A percentile compares a stretch with the other conserved stretches of the same genome.
These are phyloP conservation scores for Pyrenopolyporus hunteri DNA, from an alignment of 495 filamentous ascomycete species.

Conservation along the genomic window DNA sequence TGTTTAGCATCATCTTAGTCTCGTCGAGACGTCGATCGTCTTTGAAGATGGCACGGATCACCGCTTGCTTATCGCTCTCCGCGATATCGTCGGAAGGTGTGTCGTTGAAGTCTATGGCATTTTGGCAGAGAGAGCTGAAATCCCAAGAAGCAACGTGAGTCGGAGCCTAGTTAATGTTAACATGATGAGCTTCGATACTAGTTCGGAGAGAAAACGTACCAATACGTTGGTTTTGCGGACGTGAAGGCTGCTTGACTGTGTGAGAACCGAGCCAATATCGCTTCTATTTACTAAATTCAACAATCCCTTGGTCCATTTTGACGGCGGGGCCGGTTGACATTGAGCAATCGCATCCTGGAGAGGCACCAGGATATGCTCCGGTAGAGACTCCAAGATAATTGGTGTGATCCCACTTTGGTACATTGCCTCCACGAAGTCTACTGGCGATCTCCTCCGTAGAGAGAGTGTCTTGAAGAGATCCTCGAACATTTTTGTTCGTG, in stretches of 20 bases:
- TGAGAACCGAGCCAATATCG: constrained; percentile 74
- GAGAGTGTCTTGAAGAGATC: constrained; percentile 57
- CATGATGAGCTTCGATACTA: neutral
- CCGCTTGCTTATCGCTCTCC: constrained; percentile 78
- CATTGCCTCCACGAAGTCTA: constrained; percentile 66
- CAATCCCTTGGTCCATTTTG: constrained; percentile 71
- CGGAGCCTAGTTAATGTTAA: constrained; percentile 48
- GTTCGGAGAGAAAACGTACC: constrained; percentile 24
- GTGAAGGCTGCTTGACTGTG: constrained; percentile 46
- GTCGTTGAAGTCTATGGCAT: constrained; percentile 48
- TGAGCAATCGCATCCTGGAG: constrained; percentile 82
- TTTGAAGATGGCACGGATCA: constrained; percentile 84
- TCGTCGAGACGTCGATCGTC: constrained; percentile 89
- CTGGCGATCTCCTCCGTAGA: constrained; percentile 42
- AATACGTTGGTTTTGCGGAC: constrained; percentile 45
- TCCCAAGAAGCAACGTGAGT: constrained; percentile 74
- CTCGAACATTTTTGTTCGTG: constrained; percentile 70
- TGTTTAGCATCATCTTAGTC: constrained; percentile 77
- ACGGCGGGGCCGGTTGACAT: constrained; percentile 81
- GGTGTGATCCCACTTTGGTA: constrained; percentile 62
- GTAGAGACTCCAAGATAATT: constrained; percentile 75
- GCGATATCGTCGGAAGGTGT: constrained; percentile 50
- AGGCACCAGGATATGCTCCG: constrained; percentile 78
- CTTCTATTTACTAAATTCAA: constrained; percentile 80
- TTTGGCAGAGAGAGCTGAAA: constrained; percentile 66